A percentile compares a stretch with the other conserved stretches of the same genome.
phyloP scores from a whole-genome alignment of 225 moss, liverwort and hornwort genomes.

The Straminergon stramineum region DNA sequence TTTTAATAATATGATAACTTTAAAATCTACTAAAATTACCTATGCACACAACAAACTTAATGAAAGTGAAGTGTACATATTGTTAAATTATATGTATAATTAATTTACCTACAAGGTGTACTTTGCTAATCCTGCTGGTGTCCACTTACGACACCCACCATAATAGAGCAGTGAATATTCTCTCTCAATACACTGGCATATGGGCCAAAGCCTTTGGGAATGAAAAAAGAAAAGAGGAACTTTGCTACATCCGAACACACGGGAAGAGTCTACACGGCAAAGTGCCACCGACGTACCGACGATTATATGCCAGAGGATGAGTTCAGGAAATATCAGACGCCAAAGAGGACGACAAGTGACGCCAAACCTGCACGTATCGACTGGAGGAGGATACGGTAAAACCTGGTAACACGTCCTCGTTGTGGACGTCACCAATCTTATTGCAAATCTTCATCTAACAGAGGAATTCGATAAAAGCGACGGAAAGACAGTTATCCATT shows the following conservation, averaged over 20 bases:
- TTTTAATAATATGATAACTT: not conserved
- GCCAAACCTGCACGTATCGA: not conserved
- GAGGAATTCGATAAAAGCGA: not conserved
- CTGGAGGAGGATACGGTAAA: not conserved
- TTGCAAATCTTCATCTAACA: not conserved
- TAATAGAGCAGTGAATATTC: not conserved
- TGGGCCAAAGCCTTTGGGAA: not conserved
- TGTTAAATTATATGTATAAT: not conserved
- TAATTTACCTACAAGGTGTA: not conserved
- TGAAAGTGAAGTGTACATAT: not conserved
- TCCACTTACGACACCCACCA: not conserved
- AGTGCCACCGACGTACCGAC: not conserved
- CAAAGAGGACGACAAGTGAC: not conserved
- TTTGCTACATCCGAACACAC: not conserved
- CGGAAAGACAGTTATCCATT: not conserved
- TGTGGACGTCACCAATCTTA: slow-evolving; percentile 4
- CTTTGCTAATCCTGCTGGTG: not conserved
- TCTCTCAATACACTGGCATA: not conserved
- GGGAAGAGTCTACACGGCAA: not conserved
- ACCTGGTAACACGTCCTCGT: not conserved
- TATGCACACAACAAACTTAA: not conserved
- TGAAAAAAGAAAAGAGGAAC: not conserved
- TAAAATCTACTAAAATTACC: not conserved
- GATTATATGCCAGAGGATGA: not conserved
- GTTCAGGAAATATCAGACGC: not conserved